Base-by-base conservation (phyloP, 805 yeast species). In the Zygotorulaspora danielsina region DNA sequence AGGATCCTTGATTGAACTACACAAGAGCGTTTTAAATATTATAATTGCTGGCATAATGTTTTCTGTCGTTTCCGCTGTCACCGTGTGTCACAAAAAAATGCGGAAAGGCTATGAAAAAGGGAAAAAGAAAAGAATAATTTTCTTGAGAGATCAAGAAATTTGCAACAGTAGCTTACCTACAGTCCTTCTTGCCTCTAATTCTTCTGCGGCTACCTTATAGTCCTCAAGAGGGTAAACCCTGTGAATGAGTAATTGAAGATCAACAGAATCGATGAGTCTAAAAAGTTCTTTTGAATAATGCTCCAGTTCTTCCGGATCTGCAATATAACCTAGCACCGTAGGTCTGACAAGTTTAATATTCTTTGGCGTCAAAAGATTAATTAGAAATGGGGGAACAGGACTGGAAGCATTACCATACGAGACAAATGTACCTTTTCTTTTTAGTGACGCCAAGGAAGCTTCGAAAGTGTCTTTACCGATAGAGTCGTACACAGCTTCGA, bases 321-420 rank as follows among this genome's bases (percentile, higher is more conserved):
- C 52, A n/a, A 81, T 40, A 62, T 83, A 85, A n/a, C 65, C 71
- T 42, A 57, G 66, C 18, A 84, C 52, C 15, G 59, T 59, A n/a
- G 96, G 95, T 60, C 96, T 75, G 22, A 67, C 32, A 22, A 85
- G 49, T 48, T 72, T 78, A 36, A 84, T 49, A 55, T 83, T 84
- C 64, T 83, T 84, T 2, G 81, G 58, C 1, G 78, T 47, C 39
- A 88, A 66, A 33, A 69, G 60, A 21, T 45, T 51, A 29, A 85
- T 55, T 1, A 64, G 19, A n/a, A 86, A 50, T 10, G 94, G 90
- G 0, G 84, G 79, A 20, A 87, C 86, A 1, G 78, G 66, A 12
- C 97, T 97, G 5, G 89, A 80, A 6, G 96, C 82, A 54, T 87
- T 87, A 44, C 97, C 97, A 54, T 68, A 87, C 20, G 84, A 73